Base-by-base conservation (phyloP, 176 grass and related monocot genomes). In the Carex scoparia region DNA sequence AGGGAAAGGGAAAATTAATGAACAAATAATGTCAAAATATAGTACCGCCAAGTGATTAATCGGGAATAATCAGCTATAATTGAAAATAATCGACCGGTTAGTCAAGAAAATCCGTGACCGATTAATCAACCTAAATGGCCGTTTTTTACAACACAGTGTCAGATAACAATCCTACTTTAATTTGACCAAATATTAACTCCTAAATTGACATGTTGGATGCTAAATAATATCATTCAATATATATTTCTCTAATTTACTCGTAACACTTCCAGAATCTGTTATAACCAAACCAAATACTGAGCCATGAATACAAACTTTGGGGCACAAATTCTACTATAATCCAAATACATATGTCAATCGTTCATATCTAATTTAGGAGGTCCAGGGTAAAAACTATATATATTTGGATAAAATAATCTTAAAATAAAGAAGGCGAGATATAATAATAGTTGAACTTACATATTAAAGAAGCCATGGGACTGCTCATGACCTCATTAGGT, bases 401-500 rank as follows among this genome's bases (percentile, higher is more conserved):
- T 42, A n/a, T n/a, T 63, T 81, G 59, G 3, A 40, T 23, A 5
- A n/a, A 63, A 19, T 23, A 4, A 27, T 80, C 38, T 32, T 58
- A 11, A 53, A 79, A 84, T 84, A 57, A 55, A 27, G 30, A 14
- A 59, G 62, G 9, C n/a, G 28, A 33, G 55, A 61, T 13, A 7
- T 10, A 62, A 23, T 19, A 4, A 68, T 51, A 32, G 56, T 16
- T 27, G 37, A 61, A 62, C 89, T 87, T 78, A 90, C 85, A 84
- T 84, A 98, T 87, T 38, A 97, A 58, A 23, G 89, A 81, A 10
- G 88, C 93, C 89, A 90, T 90, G 42, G 91, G 93, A 85, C 92
- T 95, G 91, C 83, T 91, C 93, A 93, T 93, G 31, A 98, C 95
- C 85, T 98, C 95, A 61, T 10, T 37, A 16, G 92, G 93, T 32